phyloP scores from a whole-genome alignment of 805 yeast genomes.

The Candida namnaoensis region DNA sequence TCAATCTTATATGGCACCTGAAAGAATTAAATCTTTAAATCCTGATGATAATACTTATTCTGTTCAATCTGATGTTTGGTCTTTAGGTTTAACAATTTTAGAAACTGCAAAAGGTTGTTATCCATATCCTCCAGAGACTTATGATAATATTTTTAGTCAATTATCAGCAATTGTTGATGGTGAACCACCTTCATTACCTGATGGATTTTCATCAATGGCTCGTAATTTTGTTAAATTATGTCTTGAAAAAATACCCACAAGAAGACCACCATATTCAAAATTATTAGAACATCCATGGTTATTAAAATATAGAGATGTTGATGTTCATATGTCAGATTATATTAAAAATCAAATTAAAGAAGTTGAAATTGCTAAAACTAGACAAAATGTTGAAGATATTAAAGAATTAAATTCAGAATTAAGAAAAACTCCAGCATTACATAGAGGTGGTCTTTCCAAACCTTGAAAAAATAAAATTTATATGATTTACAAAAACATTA shows the following conservation, averaged over 20 bases:
- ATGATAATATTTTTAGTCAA: constrained; percentile 83
- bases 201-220: constrained; percentile 65
- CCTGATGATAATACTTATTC: constrained; percentile 80
- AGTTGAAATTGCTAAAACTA: constrained; percentile 10
- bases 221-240: constrained; percentile 72
- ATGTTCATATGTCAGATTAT: constrained; percentile 25
- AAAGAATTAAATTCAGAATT: constrained; percentile 16
- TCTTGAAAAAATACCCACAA: constrained; percentile 70
- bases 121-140: constrained; percentile 96
- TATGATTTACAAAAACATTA: too few species aligned
- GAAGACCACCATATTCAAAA: constrained; percentile 73
- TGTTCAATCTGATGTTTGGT: constrained; percentile 95
- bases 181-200: constrained; percentile 75
- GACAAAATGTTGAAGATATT: constrained; percentile 11
- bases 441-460: constrained; percentile 19
- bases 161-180: constrained; percentile 96
- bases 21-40: constrained; percentile 67
- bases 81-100: constrained; percentile 75
- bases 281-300: constrained; percentile 85
- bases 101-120: constrained; percentile 88
- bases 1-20: constrained; percentile 98
- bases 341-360: constrained; percentile 26
- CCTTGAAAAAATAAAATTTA: not conserved
- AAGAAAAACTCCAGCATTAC: constrained; percentile 21
- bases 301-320: constrained; percentile 34